Percentiles rank a stretch among this genome's conserved stretches.
Conservation (phyloP, 371 early-diverging fungal genomes). For the Actinomortierella ambigua region DNA sequence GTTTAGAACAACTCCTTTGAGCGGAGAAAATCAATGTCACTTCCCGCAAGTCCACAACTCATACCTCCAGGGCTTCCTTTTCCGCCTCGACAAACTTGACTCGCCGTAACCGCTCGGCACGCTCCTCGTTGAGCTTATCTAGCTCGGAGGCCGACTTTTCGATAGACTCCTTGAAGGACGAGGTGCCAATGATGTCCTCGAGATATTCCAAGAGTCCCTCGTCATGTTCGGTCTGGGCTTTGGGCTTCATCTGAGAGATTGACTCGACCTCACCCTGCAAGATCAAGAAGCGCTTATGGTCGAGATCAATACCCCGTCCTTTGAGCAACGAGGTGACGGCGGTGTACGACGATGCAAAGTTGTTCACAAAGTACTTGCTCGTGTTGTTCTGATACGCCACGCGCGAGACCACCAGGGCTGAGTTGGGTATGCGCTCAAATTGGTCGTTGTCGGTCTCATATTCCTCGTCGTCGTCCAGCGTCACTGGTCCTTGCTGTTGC, state of each 20-base stretch:
- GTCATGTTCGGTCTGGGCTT: conserved; percentile 90
- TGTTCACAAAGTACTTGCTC: conserved; percentile 86
- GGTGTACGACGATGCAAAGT: conserved; percentile 69
- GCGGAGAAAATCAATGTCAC: neutral
- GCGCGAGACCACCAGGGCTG: conserved; percentile 82
- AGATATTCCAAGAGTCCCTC: conserved; percentile 99
- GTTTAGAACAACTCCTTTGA: neutral
- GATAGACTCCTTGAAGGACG: conserved; percentile 88
- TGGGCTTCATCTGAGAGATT: conserved; percentile 99
- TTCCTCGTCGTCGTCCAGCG: too few relatives aligned
- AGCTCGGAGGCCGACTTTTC: conserved; percentile 71
- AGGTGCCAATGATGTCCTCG: conserved; percentile 99
- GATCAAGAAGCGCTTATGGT: conserved; percentile 99
- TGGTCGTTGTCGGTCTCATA: too few relatives aligned
- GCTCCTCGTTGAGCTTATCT: conserved; percentile 77
- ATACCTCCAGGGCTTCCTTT: conserved; percentile 24
- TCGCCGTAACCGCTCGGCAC: conserved; percentile 83
- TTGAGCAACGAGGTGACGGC: conserved; percentile 91
- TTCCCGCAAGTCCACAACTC: neutral
- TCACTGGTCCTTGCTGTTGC: too few relatives aligned
- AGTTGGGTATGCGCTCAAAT: conserved; percentile 69
- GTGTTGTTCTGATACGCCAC: conserved; percentile 75
- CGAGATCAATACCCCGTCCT: conserved; percentile 94
- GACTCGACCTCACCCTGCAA: conserved; percentile 99
- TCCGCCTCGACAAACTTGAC: conserved; percentile 66